phyloP scores from a whole-genome alignment of 2,329 filamentous ascomycete species.

The Myriosclerotinia scirpicola region DNA sequence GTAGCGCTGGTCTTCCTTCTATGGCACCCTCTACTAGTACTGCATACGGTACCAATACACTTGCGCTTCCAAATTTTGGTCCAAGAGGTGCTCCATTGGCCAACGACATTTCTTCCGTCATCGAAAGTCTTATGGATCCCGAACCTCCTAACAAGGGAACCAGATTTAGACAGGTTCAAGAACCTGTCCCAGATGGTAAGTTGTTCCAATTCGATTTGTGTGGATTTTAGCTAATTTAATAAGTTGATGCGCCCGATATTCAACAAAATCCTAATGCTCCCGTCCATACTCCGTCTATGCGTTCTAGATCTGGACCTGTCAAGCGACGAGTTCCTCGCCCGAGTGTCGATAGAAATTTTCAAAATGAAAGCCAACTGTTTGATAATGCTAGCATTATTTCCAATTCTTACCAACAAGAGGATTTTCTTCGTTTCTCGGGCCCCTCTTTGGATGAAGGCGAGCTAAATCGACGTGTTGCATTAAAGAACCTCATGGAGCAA shows the following conservation, averaged over 20 bases:
- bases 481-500: constrained; percentile 25
- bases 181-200: constrained; percentile 10
- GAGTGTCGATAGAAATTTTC: constrained; percentile 38
- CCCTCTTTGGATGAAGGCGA: constrained; percentile 23
- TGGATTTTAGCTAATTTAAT: constrained; percentile 2
- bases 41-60: constrained; percentile 37
- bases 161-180: not conserved
- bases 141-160: not conserved
- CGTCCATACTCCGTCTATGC: constrained; percentile 9
- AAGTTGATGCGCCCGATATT: constrained; percentile 2
- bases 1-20: constrained; percentile 27
- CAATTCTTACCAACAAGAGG: constrained; percentile 28
- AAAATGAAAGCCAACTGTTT: constrained; percentile 43
- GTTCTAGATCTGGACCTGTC: constrained; percentile 9
- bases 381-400: constrained; percentile 39
- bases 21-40: constrained; percentile 33
- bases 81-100: constrained; percentile 23
- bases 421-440: constrained; percentile 19
- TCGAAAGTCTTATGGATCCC: constrained; percentile 30
- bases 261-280: not conserved
- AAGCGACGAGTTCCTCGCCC: constrained; percentile 10
- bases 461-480: constrained; percentile 10
- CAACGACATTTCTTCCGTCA: constrained; percentile 29
- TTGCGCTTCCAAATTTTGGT: constrained; percentile 25
- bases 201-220: not conserved